Conservation (phyloP, 371 early-diverging fungal genomes). For the Syncephalastrum contaminatum region DNA sequence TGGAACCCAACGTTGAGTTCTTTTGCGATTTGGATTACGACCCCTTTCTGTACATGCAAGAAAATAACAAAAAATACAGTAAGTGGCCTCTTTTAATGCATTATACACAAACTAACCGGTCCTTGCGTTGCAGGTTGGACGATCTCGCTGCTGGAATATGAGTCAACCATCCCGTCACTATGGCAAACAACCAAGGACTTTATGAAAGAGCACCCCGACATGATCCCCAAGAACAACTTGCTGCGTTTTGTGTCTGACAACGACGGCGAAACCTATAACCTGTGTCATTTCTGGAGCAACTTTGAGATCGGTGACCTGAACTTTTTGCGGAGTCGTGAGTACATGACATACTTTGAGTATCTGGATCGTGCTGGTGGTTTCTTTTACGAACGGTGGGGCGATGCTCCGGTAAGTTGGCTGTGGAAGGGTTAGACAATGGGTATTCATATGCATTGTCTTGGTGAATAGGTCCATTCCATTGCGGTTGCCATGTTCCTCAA, state of each 20-base stretch:
- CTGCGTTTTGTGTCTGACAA: slow-evolving; percentile 36
- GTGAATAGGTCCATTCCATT: slow-evolving; percentile 96
- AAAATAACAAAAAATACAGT: slow-evolving; percentile 84
- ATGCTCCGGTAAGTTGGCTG: slow-evolving; percentile 22
- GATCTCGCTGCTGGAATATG: slow-evolving; percentile 79
- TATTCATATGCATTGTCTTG: slow-evolving; percentile 63
- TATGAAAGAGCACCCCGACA: slow-evolving; percentile 49
- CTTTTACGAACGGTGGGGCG: slow-evolving; percentile 80
- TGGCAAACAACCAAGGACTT: slow-evolving; percentile 65
- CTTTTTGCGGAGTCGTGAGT: slow-evolving; percentile 73
- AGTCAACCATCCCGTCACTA: slow-evolving; percentile 79
- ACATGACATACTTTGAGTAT: slow-evolving; percentile 76
- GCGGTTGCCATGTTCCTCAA: slow-evolving; percentile 83
- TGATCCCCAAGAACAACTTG: slow-evolving; percentile 30
- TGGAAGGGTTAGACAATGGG: slow-evolving; percentile 23
- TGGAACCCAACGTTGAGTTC: slow-evolving; percentile 91
- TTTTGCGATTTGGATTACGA: slow-evolving; percentile 88
- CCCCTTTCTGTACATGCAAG: slow-evolving; percentile 84
- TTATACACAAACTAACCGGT: background rate
- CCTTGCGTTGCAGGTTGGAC: slow-evolving; percentile 45
- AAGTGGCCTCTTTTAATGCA: slow-evolving; percentile 1
- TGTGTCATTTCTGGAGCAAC: slow-evolving; percentile 98
- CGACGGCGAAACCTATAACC: slow-evolving; percentile 50
- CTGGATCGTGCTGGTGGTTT: slow-evolving; percentile 89
- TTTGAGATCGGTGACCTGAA: slow-evolving; percentile 92